Conservation (phyloP, 2,329 filamentous ascomycete species). For the Daldinia eschscholtzii region DNA sequence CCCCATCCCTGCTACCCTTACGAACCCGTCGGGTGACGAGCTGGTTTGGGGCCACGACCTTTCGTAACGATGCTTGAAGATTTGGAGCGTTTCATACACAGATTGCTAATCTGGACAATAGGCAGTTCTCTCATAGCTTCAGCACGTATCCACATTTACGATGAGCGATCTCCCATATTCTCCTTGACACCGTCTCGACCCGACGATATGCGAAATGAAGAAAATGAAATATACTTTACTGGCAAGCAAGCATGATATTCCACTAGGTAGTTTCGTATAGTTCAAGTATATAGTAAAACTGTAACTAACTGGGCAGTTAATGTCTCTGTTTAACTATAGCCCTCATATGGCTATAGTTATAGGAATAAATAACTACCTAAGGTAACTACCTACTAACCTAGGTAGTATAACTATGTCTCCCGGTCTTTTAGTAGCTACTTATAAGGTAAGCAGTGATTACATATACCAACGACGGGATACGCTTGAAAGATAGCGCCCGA, state of each 20-base stretch:
- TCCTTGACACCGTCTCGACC: background rate
- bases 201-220: constrained; percentile 1
- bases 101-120: background rate
- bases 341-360: too few species aligned
- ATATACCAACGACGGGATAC: constrained; percentile 8
- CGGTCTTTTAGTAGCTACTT: background rate
- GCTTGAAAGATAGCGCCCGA: background rate
- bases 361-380: too few species aligned
- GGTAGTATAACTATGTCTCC: background rate
- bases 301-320: too few species aligned
- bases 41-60: background rate
- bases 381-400: too few species aligned
- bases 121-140: background rate
- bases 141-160: too few species aligned
- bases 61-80: background rate
- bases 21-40: constrained; percentile 21
- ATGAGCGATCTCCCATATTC: background rate
- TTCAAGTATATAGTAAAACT: too few species aligned
- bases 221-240: background rate
- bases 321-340: too few species aligned
- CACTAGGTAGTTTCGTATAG: too few species aligned
- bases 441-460: background rate
- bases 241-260: background rate
- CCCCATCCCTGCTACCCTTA: constrained; percentile 27
- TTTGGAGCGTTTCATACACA: background rate